phyloP scores from a whole-genome alignment of 2,329 filamentous ascomycete species.

The Botryotinia globosa region DNA sequence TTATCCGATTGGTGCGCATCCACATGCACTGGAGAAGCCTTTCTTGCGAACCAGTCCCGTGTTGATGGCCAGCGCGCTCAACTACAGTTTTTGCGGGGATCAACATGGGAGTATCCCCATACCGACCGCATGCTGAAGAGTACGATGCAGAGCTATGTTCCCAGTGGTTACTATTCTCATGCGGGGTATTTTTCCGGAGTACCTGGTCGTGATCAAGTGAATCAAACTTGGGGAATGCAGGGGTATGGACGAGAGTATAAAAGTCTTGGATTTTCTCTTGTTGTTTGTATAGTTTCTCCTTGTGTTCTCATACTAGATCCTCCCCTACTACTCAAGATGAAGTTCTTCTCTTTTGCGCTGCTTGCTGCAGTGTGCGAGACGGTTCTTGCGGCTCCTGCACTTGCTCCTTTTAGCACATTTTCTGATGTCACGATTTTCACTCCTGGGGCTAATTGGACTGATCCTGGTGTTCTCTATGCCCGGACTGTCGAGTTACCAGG shows the following conservation, averaged over 20 bases:
- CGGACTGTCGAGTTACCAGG: conserved; percentile 39
- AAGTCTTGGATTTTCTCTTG: neutral
- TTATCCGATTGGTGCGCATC: conserved; percentile 13
- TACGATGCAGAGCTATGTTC: neutral
- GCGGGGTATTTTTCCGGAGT: conserved; percentile 17
- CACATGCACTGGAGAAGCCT: conserved; percentile 4
- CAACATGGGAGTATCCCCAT: neutral
- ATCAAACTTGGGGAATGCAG: neutral
- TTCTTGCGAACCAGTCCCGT: conserved; percentile 14
- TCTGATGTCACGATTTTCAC: conserved; percentile 34
- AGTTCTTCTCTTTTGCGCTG: conserved; percentile 25
- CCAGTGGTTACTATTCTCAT: neutral
- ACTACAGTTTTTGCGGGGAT: neutral
- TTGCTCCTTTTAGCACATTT: conserved; percentile 33
- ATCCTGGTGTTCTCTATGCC: conserved; percentile 38
- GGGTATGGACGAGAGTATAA: conserved; percentile 4
- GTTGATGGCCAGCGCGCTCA: neutral
- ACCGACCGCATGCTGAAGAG: neutral
- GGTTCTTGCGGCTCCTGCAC: conserved; percentile 25
- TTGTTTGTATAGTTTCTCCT: neutral
- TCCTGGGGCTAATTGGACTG: conserved; percentile 34
- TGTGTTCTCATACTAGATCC: neutral
- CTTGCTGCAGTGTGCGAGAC: conserved; percentile 26
- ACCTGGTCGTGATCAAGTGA: neutral
- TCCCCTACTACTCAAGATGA: conserved; percentile 25